A percentile compares a stretch with the other conserved stretches of the same genome.
These are phyloP conservation scores for Sporothrix protearum DNA, from an alignment of 2,329 filamentous ascomycete genomes.

Conservation along the genomic window DNA sequence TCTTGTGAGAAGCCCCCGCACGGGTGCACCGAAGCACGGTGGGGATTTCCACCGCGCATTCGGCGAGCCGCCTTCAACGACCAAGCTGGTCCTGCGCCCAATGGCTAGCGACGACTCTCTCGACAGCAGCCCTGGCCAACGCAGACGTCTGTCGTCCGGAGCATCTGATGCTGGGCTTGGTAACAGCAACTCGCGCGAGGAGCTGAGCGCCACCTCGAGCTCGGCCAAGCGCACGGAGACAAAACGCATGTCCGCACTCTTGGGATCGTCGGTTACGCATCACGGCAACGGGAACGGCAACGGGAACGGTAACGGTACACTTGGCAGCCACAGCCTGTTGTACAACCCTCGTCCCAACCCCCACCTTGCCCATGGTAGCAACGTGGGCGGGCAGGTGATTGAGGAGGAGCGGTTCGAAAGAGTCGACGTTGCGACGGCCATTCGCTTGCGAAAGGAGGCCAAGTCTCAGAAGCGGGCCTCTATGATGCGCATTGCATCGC, in stretches of 20 bases:
- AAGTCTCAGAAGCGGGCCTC: constrained; percentile 33
- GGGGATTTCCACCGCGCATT: constrained; percentile 4
- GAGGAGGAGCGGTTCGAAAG: constrained; percentile 29
- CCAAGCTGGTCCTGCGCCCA: not conserved
- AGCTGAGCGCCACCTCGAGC: not conserved
- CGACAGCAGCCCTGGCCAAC: not conserved
- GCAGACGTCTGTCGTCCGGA: not conserved
- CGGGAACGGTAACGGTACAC: not conserved
- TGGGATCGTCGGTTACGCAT: not conserved
- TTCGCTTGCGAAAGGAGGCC: constrained; percentile 35
- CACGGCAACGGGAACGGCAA: not conserved
- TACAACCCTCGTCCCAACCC: constrained; percentile 12
- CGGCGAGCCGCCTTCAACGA: not conserved
- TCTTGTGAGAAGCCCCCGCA: not conserved
- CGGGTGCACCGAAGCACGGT: not conserved
- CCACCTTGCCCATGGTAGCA: constrained; percentile 18
- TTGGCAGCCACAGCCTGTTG: constrained; percentile 17
- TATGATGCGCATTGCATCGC: constrained; percentile 6
- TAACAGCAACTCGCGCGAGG: not conserved
- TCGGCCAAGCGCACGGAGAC: constrained; percentile 11
- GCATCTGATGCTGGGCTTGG: not conserved
- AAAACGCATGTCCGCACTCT: constrained; percentile 23
- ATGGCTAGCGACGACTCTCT: constrained; percentile 5
- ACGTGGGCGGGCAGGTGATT: constrained; percentile 27
- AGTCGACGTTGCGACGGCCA: constrained; percentile 33